These are phyloP conservation scores for Boletales sp. DNA, from an alignment of 768 basidiomycete species.

Conservation along the genomic window DNA sequence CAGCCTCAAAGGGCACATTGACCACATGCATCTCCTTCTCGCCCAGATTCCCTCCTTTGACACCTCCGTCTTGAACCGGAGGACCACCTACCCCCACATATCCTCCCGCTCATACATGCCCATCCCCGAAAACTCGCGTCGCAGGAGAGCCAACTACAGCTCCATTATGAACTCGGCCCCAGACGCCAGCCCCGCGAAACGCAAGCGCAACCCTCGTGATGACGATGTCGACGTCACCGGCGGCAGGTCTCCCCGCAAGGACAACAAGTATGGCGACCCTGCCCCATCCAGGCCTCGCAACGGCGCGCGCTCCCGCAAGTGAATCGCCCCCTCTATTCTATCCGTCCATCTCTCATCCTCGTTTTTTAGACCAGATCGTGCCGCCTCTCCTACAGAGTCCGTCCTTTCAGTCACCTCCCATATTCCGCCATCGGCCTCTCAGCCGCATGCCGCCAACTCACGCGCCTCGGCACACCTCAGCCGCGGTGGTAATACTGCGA, in stretches of 20 bases:
- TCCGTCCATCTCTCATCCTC: background rate
- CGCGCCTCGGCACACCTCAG: slow-evolving; percentile 29
- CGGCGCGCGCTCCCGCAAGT: slow-evolving; percentile 61
- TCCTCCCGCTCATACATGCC: slow-evolving; percentile 66
- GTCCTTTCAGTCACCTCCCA: slow-evolving; percentile 70
- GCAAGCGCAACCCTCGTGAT: slow-evolving; percentile 56
- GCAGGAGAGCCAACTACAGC: slow-evolving; percentile 54
- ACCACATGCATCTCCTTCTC: slow-evolving; percentile 60
- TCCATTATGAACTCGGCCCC: slow-evolving; percentile 48
- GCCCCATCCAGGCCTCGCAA: slow-evolving; percentile 46
- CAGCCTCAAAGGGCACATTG: slow-evolving; percentile 65
- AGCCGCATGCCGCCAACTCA: slow-evolving; percentile 23
- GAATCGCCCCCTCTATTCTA: slow-evolving; percentile 19
- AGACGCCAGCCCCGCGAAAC: slow-evolving; percentile 63
- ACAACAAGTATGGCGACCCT: slow-evolving; percentile 42
- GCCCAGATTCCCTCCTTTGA: slow-evolving; percentile 65
- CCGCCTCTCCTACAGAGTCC: slow-evolving; percentile 70
- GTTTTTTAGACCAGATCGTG: slow-evolving; percentile 53
- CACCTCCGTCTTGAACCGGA: slow-evolving; percentile 49
- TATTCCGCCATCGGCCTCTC: slow-evolving; percentile 38
- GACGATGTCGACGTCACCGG: slow-evolving; percentile 58
- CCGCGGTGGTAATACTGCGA: slow-evolving; percentile 30
- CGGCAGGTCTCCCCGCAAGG: slow-evolving; percentile 61
- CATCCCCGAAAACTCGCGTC: slow-evolving; percentile 62
- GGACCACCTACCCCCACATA: slow-evolving; percentile 75